Percentiles rank a stretch among this genome's conserved stretches.
Conservation (phyloP, 2,329 filamentous ascomycete genomes). For the Pseudogymnoascus sp. region DNA sequence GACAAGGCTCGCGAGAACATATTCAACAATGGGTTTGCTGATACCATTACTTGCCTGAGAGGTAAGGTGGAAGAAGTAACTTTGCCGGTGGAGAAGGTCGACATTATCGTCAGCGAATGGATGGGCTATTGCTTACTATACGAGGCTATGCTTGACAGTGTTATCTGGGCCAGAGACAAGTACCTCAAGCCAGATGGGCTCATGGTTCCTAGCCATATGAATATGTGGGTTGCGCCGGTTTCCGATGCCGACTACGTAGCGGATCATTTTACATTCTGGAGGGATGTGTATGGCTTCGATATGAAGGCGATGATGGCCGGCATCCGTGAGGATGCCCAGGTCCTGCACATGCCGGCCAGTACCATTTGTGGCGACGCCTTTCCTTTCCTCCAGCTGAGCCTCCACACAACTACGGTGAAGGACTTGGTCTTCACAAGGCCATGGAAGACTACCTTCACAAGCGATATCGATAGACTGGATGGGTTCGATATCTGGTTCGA, state of each 20-base stretch:
- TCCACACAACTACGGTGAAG: slow-evolving; percentile 63
- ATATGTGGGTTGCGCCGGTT: slow-evolving; percentile 74
- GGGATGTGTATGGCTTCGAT: slow-evolving; percentile 88
- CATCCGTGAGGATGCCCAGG: slow-evolving; percentile 74
- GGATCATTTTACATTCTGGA: slow-evolving; percentile 80
- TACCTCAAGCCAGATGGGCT: slow-evolving; percentile 76
- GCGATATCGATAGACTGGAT: slow-evolving; percentile 65
- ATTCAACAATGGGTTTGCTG: slow-evolving; percentile 68
- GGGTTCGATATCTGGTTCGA: slow-evolving; percentile 93
- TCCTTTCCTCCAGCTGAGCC: slow-evolving; percentile 68
- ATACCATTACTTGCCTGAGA: slow-evolving; percentile 70
- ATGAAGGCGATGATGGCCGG: slow-evolving; percentile 85
- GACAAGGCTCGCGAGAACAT: slow-evolving; percentile 80
- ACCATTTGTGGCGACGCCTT: slow-evolving; percentile 53
- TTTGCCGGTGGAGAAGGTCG: slow-evolving; percentile 72
- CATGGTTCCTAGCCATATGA: slow-evolving; percentile 80
- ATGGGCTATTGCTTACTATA: slow-evolving; percentile 95
- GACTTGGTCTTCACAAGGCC: slow-evolving; percentile 70
- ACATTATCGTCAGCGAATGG: slow-evolving; percentile 96
- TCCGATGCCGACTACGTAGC: slow-evolving; percentile 70
- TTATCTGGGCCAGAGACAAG: slow-evolving; percentile 79
- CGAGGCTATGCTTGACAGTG: slow-evolving; percentile 92
- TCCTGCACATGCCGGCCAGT: slow-evolving; percentile 61
- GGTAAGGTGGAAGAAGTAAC: slow-evolving; percentile 84
- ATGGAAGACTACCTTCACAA: slow-evolving; percentile 56